Evolutionary conservation across 2,329 filamentous ascomycete genomes (phyloP), one percentile per base, ranked within the genome.

Genomic region (Penicillium rolfsii): DNA sequence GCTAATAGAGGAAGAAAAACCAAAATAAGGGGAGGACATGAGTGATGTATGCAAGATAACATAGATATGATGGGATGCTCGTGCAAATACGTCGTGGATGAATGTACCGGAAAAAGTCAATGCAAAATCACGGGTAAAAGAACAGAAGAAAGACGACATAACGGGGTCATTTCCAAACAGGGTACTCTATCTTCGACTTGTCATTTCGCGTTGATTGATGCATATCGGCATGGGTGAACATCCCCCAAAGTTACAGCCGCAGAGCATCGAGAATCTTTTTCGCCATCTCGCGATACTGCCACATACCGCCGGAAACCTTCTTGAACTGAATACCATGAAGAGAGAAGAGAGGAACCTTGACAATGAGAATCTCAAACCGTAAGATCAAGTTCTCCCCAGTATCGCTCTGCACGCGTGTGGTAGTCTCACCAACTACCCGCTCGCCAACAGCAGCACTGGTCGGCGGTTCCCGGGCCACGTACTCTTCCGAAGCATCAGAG

Each of bases 221-320:
- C 24, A 24, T 48, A 22, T 52, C 12, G 35, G 30, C 16, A 35
- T 43, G 12, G 41, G 48, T 9, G 12, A n/a, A 38, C 14, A 30
- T 40, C 11, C 59, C 9, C 58, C 35, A 36, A 46, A 26, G 63
- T 81, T 80, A 97, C 64, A 98, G 84, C 73, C 88, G 88, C 68
- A 99, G 80, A 75, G 95, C 93, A 73, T 90, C 87, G 68, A 99
- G 82, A 71, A 99, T 97, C 70, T 93, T 93, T 77, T 97, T 93
- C 38, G 95, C 95, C 93, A 98, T 96, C 73, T 91, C 94, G 82
- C 97, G 97, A 80, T 96, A 99, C 77, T 97, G 93, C 93, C 94
- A 98, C 60, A 95, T 98, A 61, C 96, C 94, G 38, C 95, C 94
- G 59, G 91, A 87, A 68, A 98, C 89, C 74, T 95, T 93, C 84